A percentile compares a stretch with the other conserved stretches of the same genome.
Conservation (phyloP, 441 rosid genomes). For the Theobroma grandiflorum region DNA sequence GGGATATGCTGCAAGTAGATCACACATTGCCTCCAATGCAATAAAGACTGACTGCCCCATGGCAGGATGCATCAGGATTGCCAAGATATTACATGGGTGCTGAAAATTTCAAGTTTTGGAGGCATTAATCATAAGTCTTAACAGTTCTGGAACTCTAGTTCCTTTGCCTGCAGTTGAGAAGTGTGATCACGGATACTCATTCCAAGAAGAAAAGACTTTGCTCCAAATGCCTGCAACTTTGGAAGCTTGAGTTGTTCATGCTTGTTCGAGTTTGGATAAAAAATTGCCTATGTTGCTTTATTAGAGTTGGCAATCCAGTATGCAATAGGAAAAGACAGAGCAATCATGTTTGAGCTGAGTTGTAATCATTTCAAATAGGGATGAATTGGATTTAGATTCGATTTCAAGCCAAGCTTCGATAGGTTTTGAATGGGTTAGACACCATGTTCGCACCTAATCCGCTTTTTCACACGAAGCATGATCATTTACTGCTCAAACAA, state of each 20-base stretch:
- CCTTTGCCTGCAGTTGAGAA: not conserved
- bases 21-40: constrained; percentile 75
- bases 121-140: not conserved
- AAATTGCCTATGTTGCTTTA: not conserved
- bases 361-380: not conserved
- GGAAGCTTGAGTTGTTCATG: not conserved
- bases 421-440: not conserved
- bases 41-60: constrained; percentile 86
- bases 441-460: not conserved
- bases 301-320: not conserved
- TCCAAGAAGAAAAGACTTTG: not conserved
- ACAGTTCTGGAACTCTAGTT: not conserved
- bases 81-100: constrained; percentile 43
- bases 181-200: not conserved
- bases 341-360: not conserved
- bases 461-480: not conserved
- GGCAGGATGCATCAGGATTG: constrained; percentile 65
- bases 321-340: not conserved
- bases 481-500: not conserved
- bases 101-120: constrained; percentile 21
- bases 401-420: not conserved
- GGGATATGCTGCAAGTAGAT: constrained; percentile 79
- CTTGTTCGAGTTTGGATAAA: not conserved
- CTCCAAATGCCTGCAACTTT: not conserved
- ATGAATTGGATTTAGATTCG: not conserved